These are phyloP conservation scores for Aspergillus bridgeri DNA, from an alignment of 495 filamentous ascomycete genomes.

Conservation along the genomic window DNA sequence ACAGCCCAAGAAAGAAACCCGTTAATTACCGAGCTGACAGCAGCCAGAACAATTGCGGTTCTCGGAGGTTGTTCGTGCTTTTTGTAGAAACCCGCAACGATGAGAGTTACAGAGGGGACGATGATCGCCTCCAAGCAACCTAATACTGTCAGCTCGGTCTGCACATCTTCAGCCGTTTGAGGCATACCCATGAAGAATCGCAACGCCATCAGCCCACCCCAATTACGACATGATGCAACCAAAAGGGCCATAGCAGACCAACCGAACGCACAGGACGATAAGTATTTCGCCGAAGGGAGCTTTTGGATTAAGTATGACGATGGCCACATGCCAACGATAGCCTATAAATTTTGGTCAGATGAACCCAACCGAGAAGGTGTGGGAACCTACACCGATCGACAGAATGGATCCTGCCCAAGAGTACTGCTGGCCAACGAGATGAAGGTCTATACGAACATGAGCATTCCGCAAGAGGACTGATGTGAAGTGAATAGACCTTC, in stretches of 20 bases:
- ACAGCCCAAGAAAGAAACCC: conserved; percentile 53
- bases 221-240: conserved; percentile 22
- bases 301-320: conserved; percentile 34
- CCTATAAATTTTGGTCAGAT: not conserved
- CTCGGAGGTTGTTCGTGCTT: conserved; percentile 22
- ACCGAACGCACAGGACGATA: conserved; percentile 18
- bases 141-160: not conserved
- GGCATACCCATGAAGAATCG: conserved; percentile 21
- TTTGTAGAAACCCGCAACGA: conserved; percentile 34
- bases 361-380: not conserved
- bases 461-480: not conserved
- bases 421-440: conserved; percentile 24
- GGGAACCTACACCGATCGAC: conserved; percentile 16
- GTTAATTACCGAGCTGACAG: conserved; percentile 41
- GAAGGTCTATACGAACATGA: conserved; percentile 7
- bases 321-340: conserved; percentile 23
- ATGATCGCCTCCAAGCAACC: conserved; percentile 18
- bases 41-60: conserved; percentile 24
- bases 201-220: conserved; percentile 25
- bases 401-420: conserved; percentile 29
- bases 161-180: not conserved
- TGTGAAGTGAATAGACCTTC: conserved; percentile 5
- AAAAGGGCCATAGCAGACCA: conserved; percentile 21
- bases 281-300: conserved; percentile 36
- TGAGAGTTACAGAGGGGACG: conserved; percentile 18